Evolutionary conservation across 192 early-diverging fungal genomes (phyloP).

Genomic region (Rhizophagus sp.): DNA sequence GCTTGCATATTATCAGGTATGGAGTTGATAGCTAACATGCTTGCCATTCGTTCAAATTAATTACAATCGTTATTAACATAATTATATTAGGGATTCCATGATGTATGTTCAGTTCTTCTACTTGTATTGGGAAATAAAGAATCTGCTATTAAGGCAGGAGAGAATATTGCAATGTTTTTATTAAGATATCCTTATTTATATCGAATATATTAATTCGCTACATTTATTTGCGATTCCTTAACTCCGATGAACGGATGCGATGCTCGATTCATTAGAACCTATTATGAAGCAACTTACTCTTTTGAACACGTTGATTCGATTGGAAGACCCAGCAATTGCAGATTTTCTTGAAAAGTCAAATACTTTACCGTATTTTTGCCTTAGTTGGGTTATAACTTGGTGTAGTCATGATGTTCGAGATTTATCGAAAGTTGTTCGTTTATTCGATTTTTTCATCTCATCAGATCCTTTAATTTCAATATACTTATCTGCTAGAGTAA

Average conservation of each 20-base stretch:
- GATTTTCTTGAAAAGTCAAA: conserved; percentile 45
- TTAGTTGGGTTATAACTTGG: conserved; percentile 67
- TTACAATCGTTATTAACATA: background rate
- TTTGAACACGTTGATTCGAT: conserved; percentile 39
- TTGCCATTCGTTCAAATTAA: background rate
- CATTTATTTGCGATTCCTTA: background rate
- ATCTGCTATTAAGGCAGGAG: conserved; percentile 40
- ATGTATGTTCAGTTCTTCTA: conserved; percentile 51
- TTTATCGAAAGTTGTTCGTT: conserved; percentile 43
- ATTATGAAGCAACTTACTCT: conserved; percentile 47
- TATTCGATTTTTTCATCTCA: conserved; percentile 56
- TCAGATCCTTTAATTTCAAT: conserved; percentile 21
- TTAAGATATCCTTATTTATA: conserved; percentile 50
- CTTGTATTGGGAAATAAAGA: conserved; percentile 44
- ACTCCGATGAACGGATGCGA: conserved; percentile 44
- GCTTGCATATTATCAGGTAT: conserved; percentile 57
- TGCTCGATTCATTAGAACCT: conserved; percentile 51
- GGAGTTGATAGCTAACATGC: background rate
- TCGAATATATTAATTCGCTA: background rate
- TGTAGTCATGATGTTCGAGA: conserved; percentile 53
- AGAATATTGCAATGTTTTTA: conserved; percentile 51
- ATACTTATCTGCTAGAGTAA: conserved; percentile 22
- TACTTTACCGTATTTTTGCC: conserved; percentile 52
- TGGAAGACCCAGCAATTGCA: conserved; percentile 47
- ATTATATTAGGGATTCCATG: conserved; percentile 54